phyloP scores from a whole-genome alignment of 805 yeast species.

The Naumovozyma baii region DNA sequence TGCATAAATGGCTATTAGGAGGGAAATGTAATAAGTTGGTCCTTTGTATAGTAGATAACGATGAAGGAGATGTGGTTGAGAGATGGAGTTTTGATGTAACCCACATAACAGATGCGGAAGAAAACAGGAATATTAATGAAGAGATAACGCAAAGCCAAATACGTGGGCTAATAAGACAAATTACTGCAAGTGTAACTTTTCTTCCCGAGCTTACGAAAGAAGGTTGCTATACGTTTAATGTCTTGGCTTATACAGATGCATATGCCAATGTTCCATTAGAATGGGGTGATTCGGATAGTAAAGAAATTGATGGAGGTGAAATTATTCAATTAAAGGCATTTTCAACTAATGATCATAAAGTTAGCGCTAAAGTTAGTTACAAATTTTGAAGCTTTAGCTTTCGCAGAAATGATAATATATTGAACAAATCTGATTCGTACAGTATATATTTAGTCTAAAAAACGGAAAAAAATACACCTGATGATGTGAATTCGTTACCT shows the following conservation, averaged over 20 bases:
- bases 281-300: conserved; percentile 74
- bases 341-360: conserved; percentile 55
- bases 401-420: no score
- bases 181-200: conserved; percentile 79
- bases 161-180: conserved; percentile 79
- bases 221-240: conserved; percentile 66
- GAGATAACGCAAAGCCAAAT: conserved; percentile 53
- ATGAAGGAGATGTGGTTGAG: conserved; percentile 60
- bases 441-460: no score
- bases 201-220: conserved; percentile 59
- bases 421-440: no score
- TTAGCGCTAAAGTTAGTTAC: conserved; percentile 59
- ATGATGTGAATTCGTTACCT: no score
- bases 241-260: conserved; percentile 71
- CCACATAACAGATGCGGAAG: conserved; percentile 15
- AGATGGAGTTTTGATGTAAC: conserved; percentile 78
- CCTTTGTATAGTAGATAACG: conserved; percentile 62
- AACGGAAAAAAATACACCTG: no score
- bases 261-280: conserved; percentile 60
- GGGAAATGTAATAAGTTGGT: conserved; percentile 60
- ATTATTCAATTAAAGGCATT: conserved; percentile 61
- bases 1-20: conserved; percentile 63
- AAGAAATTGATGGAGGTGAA: conserved; percentile 50
- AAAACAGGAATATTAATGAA: conserved; percentile 3
- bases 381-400: no score